phyloP scores from a whole-genome alignment of 768 basidiomycete species.

The Nidularia sp. region DNA sequence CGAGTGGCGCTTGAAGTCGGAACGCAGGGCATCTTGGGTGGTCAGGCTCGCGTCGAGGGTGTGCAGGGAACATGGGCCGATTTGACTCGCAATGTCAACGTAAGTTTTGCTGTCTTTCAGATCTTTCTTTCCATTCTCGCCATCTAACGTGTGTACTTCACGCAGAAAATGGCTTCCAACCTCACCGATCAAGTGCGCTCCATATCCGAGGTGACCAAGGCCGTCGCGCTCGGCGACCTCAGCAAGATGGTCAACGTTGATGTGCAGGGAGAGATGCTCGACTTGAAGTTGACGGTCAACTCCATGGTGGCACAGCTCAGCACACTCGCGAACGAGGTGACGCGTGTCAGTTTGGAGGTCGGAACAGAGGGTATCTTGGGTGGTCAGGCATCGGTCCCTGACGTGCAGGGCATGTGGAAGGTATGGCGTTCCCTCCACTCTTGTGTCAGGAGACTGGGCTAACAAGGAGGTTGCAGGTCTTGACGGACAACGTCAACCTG shows the following conservation, averaged over 20 bases:
- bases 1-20: conserved; percentile 87
- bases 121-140: neutral
- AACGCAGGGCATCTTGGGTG: conserved; percentile 86
- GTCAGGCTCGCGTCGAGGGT: conserved; percentile 85
- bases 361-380: conserved; percentile 92
- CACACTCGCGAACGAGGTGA: conserved; percentile 80
- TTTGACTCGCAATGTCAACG: conserved; percentile 87
- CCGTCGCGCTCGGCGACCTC: conserved; percentile 83
- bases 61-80: conserved; percentile 94
- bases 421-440: conserved; percentile 26
- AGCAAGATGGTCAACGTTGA: conserved; percentile 85
- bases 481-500: conserved; percentile 81
- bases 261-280: conserved; percentile 92
- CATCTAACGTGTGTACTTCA: neutral
- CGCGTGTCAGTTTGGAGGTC: conserved; percentile 87
- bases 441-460: neutral
- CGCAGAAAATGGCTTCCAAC: conserved; percentile 83
- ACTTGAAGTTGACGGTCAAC: conserved; percentile 84
- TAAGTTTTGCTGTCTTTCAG: conserved; percentile 27
- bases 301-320: conserved; percentile 80
- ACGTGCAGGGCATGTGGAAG: conserved; percentile 95
- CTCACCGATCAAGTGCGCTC: conserved; percentile 85
- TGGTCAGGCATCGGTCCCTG: conserved; percentile 89
- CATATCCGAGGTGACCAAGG: conserved; percentile 88
- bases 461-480: conserved; percentile 21